Evolutionary conservation across 176 grass and related monocot species (phyloP).

Genomic region (Oryza nivara): DNA sequence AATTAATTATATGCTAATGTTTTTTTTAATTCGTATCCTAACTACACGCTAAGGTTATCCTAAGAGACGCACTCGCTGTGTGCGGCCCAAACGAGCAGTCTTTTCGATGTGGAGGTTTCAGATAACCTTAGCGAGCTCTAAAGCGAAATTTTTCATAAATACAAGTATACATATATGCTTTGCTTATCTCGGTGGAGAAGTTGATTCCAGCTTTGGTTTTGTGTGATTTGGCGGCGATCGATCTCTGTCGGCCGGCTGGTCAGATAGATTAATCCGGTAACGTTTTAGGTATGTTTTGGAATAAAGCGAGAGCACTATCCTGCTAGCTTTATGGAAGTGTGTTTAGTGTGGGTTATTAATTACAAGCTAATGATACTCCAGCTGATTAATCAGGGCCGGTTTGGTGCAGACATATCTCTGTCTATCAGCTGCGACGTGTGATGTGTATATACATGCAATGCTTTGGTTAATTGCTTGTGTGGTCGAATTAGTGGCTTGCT

Average conservation of each 20-base stretch:
- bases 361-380: background rate
- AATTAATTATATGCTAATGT: too few relatives aligned
- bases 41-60: too few relatives aligned
- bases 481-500: background rate
- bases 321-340: background rate
- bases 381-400: background rate
- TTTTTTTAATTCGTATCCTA: too few relatives aligned
- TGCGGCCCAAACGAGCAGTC: background rate
- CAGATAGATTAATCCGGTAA: slow-evolving; percentile 1
- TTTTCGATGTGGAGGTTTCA: background rate
- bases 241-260: background rate
- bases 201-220: background rate
- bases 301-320: background rate
- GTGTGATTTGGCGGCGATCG: slow-evolving; percentile 1
- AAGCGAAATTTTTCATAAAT: background rate
- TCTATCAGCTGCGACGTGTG: background rate
- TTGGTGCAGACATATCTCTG: background rate
- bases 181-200: slow-evolving; percentile 32
- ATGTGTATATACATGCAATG: background rate
- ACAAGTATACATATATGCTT: background rate
- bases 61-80: background rate
- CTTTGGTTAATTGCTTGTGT: too few relatives aligned
- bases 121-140: slow-evolving; percentile 3
- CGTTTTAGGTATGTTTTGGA: background rate
- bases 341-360: background rate